Evolutionary conservation across 2,329 filamentous ascomycete genomes (phyloP), one percentile per base, ranked within the genome.

Genomic region (Metarhizium sp.): DNA sequence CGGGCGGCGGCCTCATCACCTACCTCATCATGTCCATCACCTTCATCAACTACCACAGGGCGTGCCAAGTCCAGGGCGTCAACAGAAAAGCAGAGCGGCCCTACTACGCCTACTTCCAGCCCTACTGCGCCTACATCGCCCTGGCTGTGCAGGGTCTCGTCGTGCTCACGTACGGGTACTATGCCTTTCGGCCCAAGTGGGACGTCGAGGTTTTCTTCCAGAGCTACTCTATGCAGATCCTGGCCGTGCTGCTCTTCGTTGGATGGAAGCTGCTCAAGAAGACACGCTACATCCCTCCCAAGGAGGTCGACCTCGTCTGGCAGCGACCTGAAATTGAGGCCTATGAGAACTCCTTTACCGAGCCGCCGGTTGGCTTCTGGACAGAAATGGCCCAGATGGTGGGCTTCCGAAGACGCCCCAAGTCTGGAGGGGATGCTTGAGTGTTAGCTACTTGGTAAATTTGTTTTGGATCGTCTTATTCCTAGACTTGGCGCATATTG

Each of bases 251-350:
- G 76, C 69, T 82, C 29, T 86, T 78, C 64, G 51, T 77, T 18
- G 73, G 73, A 61, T 88, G 82, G 81, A 88, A 88, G 70, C 7
- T 87, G 1, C 25, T 83, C 66, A 81, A 84, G 71, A 73, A 72
- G 55, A 87, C 84, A 2, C 76, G 75, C 58, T 71, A 79, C 53
- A 71, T 83, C 14, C 68, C 69, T 1, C 71, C 83, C 0, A 64
- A 72, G 5, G 78, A 87, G 62, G 76, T 77, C 4, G 82, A 86
- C 62, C 72, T 86, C 16, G 70, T 82, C 47, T 80, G 80, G 81
- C 75, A 85, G 61, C 72, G 75, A 16, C 81, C 80, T 29, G 62
- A 74, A 29, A 79, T 85, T 55, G 82, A 85, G 56, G 74, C 73
- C 0, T 84, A 84, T 57, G 80, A 83, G 64, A 72, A 68, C 7